Base-by-base conservation (phyloP, 2,329 filamentous ascomycete species). In the Rhynchosporium agropyri region DNA sequence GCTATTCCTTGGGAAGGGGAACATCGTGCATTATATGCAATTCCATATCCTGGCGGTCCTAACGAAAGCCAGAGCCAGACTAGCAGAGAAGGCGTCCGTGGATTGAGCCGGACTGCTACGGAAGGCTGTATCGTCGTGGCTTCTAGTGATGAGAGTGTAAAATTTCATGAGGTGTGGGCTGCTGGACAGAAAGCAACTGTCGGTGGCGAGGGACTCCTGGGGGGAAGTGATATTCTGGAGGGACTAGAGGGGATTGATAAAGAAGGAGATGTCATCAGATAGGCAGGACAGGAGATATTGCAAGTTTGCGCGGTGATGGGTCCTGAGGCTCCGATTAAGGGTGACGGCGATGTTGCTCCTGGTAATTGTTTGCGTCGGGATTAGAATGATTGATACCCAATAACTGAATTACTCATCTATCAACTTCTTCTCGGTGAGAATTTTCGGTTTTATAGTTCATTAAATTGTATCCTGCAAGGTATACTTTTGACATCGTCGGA, bases 141-240 rank as follows among this genome's bases (percentile, higher is more conserved):
- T 15, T 90, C 91, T 49, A 97, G 92, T 73, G 93, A 98, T 76
- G 89, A 92, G 74, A 96, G 86, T 70, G 89, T 98, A 76, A 95
- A 95, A 74, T 98, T 98, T 72, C 92, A 98, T 75, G 93, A 98
- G 77, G 87, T 99, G 10, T 98, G 93, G 95, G 83, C 84, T n/a
- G 83, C 84, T 2, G 79, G 82, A 46, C 81, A 79, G 69, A 88
- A 84, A 71, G 77, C 79, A 8, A 83, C 81, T 26, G 76, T 79
- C 28, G 75, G 79, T 58, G 80, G 81, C 13, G 80, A 79, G 48
- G 86, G 90, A 2, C 79, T 91, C 66, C 79, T 97, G 29, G 91
- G 90, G 12, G 90, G 92, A 4, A 96, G 92, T 76, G 87, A 90
- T 74, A 96, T 97, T 67, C 81, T 97, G 38, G 92, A 97, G 74